phyloP scores from a whole-genome alignment of 78 protist genomes.

The Ministeria vibrans region DNA sequence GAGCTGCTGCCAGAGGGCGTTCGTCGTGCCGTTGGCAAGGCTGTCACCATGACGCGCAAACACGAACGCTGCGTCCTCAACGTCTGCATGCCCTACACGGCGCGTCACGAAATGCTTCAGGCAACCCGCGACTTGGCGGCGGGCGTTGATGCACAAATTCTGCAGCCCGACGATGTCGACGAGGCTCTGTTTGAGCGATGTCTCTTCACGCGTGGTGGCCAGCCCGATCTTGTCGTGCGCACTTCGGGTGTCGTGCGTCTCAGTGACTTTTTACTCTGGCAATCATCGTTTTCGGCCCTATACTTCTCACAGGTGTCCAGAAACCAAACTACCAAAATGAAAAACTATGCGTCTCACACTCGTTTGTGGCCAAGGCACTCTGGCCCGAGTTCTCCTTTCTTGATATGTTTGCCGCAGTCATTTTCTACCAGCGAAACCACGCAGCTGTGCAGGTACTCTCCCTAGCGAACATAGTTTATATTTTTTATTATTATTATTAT shows the following conservation, averaged over 20 bases:
- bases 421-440: conserved; percentile 15
- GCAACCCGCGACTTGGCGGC: neutral
- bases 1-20: conserved; percentile 25
- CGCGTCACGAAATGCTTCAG: conserved; percentile 56
- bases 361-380: neutral
- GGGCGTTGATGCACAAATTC: neutral
- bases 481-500: too few species aligned
- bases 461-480: too few species aligned
- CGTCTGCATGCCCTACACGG: conserved; percentile 71
- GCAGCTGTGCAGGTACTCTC: neutral
- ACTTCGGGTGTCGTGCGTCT: conserved; percentile 86
- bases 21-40: neutral
- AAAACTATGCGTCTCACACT: neutral
- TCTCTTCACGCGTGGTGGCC: conserved; percentile 15
- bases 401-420: neutral
- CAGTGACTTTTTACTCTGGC: conserved; percentile 82
- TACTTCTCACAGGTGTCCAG: neutral
- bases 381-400: conserved; percentile 28
- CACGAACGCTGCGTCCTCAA: conserved; percentile 30
- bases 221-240: conserved; percentile 66
- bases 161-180: conserved; percentile 21
- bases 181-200: conserved; percentile 17
- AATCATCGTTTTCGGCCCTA: neutral
- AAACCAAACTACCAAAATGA: neutral
- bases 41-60: neutral